These are phyloP conservation scores for Podila minutissima DNA, from an alignment of 192 early-diverging fungal genomes.

Conservation along the genomic window DNA sequence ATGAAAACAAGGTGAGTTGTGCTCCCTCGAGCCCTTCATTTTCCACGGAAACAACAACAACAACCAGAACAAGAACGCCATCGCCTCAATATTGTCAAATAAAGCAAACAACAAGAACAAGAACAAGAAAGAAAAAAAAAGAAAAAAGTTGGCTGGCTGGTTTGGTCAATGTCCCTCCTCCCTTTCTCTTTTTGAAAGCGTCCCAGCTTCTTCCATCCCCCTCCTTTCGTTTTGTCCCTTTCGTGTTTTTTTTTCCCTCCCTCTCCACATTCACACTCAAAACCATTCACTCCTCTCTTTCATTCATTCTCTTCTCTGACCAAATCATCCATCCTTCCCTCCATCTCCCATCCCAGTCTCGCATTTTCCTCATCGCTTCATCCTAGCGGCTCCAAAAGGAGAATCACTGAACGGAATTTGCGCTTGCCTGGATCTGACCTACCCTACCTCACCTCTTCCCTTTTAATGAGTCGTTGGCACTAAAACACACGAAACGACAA, in stretches of 20 bases:
- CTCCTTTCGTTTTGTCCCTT: neutral
- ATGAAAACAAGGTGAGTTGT: too few relatives aligned
- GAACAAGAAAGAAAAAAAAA: neutral
- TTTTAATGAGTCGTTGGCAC: neutral
- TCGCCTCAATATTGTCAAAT: neutral
- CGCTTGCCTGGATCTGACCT: neutral
- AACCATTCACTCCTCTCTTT: neutral
- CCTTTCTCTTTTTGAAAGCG: neutral
- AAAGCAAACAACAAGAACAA: neutral
- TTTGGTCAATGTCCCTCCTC: neutral
- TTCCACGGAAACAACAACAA: too few relatives aligned
- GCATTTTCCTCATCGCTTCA: constrained; percentile 2
- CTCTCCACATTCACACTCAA: neutral
- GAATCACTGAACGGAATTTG: neutral
- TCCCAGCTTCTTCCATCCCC: neutral
- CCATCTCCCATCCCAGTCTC: neutral
- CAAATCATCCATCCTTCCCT: neutral
- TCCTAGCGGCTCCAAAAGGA: neutral
- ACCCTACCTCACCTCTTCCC: neutral
- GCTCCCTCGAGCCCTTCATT: too few relatives aligned
- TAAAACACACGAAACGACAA: neutral
- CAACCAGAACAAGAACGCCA: neutral
- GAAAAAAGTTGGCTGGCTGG: neutral
- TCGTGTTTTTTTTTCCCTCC: constrained; percentile 1
- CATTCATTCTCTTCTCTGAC: neutral